Conservation (phyloP, 2,329 filamentous ascomycete genomes). For the Pseudogymnoascus sp. region DNA sequence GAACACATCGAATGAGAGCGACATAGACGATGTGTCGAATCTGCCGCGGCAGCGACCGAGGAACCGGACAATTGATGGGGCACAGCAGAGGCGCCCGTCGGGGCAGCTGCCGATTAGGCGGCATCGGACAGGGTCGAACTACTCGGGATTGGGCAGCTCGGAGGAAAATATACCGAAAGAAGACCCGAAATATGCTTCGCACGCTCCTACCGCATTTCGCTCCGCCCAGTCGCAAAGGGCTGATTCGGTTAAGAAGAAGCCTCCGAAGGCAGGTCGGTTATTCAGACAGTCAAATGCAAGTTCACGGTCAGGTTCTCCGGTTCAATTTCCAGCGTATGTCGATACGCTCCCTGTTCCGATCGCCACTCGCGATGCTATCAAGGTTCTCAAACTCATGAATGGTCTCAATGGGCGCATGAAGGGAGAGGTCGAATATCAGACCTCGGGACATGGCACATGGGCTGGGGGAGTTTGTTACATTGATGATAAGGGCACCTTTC, state of each 20-base stretch:
- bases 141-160: not conserved
- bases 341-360: slow-evolving; percentile 53
- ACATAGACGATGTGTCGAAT: not conserved
- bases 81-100: slow-evolving; percentile 30
- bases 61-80: slow-evolving; percentile 46
- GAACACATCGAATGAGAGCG: not conserved
- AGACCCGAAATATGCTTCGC: slow-evolving; percentile 26
- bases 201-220: slow-evolving; percentile 26
- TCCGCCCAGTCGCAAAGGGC: not conserved
- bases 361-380: slow-evolving; percentile 59
- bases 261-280: not conserved
- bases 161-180: not conserved
- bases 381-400: slow-evolving; percentile 68
- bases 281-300: not conserved
- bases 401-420: slow-evolving; percentile 71
- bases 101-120: not conserved
- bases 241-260: slow-evolving; percentile 1
- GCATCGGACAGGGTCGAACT: not conserved
- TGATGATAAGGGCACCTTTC: slow-evolving; percentile 64
- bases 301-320: not conserved
- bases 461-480: slow-evolving; percentile 66
- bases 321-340: slow-evolving; percentile 37
- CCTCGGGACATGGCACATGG: slow-evolving; percentile 55
- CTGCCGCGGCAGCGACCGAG: not conserved
- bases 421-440: slow-evolving; percentile 66